phyloP scores from a whole-genome alignment of 1,284 basidiomycete genomes.

The Albatrellus sp. region DNA sequence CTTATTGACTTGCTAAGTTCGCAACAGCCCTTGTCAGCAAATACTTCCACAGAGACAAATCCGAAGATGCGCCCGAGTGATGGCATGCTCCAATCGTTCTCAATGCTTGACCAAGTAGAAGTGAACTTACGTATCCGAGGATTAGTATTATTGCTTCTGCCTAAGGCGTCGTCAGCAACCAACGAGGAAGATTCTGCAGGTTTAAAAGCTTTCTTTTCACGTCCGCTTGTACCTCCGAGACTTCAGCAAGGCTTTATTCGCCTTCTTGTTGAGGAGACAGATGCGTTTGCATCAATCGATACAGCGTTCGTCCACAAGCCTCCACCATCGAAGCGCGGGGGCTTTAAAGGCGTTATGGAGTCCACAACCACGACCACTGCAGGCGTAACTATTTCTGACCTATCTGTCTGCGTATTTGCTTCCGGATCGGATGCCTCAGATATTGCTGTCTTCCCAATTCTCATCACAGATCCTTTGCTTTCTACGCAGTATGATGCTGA shows the following conservation, averaged over 20 bases:
- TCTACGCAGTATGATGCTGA: constrained; percentile 31
- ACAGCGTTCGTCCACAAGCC: constrained; percentile 9
- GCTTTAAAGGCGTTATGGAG: neutral
- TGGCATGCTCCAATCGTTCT: constrained; percentile 8
- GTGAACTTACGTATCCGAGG: constrained; percentile 31
- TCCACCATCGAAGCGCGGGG: neutral
- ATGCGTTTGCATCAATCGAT: constrained; percentile 21
- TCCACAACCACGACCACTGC: constrained; percentile 1
- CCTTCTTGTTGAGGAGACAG: constrained; percentile 40
- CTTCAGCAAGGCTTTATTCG: constrained; percentile 40
- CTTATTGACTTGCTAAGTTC: constrained; percentile 26
- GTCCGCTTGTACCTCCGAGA: constrained; percentile 41
- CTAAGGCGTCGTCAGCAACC: constrained; percentile 11
- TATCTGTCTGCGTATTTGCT: constrained; percentile 41
- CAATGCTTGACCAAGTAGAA: constrained; percentile 23
- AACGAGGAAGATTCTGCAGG: neutral
- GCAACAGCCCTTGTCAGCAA: constrained; percentile 13
- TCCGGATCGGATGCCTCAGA: constrained; percentile 11
- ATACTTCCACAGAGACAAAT: neutral
- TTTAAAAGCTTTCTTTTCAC: constrained; percentile 35
- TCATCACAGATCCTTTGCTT: constrained; percentile 52
- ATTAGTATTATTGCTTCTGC: constrained; percentile 35
- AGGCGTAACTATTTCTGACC: constrained; percentile 28
- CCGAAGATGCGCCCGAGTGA: neutral
- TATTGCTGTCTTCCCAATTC: constrained; percentile 37